Base-by-base conservation (phyloP, 1,284 basidiomycete species). In the Cutaneotrichosporon sp. region DNA sequence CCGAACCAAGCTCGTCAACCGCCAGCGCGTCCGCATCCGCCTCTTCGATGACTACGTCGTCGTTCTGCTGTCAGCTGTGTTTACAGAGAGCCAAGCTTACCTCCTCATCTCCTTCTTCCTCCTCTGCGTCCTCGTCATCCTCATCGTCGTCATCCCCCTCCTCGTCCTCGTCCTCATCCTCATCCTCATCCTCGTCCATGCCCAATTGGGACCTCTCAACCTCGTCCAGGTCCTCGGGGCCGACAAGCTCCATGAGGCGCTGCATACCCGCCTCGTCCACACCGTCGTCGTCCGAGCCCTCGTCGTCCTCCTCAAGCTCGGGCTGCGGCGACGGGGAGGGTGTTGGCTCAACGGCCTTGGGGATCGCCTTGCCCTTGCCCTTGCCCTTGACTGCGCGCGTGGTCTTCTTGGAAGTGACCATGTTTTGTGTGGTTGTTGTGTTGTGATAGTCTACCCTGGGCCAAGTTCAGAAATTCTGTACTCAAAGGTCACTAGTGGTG, bases 181-280 rank as follows among this genome's bases (percentile, higher is more conserved):
- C 88, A 71, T 92, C 90, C 40, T 86, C 85, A 64, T 86, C 85
- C 21, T 91, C 79, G 73, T 91, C 68, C 30, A 63, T 63, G 2
- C 66, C 72, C 21, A 78, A 64, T 38, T 71, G 64, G 21, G 72
- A 73, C 34, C 62, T 55, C 65, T 76, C 76, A 36, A 70, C 69
- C 62, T 77, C 76, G 53, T 78, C 70, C 53, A 77, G 60, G 62
- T 78, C 77, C 60, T 75, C 76, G 55, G 89, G 86, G 5, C 84
- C 85, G 58, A 88, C 81, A 9, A 87, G 83, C 60, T 86, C 83
- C 84, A 89, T 86, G 42, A 89, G 81, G 61, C 85, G 83, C 73
- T 83, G 80, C 86, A 85, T 86, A 74, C 93, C 91, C 74, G 91
- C 90, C 65, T 92, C 90, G 69, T 89, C 91, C 65, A 94, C 81